These are phyloP conservation scores for Plasmodium chabaudi DNA, from an alignment of 169 alveolate species.

Conservation along the genomic window DNA sequence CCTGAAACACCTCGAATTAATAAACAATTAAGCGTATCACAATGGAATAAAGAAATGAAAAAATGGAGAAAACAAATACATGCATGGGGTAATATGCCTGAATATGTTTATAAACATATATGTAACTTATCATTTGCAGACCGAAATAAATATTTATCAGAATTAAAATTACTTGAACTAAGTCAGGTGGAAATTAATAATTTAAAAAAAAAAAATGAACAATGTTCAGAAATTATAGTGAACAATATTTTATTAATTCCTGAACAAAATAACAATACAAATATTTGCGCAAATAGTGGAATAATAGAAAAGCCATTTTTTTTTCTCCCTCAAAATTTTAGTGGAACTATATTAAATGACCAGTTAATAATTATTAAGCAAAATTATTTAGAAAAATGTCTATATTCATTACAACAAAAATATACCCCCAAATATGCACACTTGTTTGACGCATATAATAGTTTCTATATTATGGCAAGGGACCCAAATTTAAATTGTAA, in stretches of 20 bases:
- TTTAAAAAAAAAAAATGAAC: conserved; percentile 62
- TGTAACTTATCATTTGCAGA: conserved; percentile 70
- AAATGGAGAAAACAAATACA: conserved; percentile 84
- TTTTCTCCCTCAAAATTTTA: conserved; percentile 63
- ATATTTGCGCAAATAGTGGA: neutral
- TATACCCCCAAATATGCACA: conserved; percentile 29
- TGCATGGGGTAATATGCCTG: conserved; percentile 78
- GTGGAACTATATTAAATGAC: conserved; percentile 50
- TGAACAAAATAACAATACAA: neutral
- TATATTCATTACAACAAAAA: conserved; percentile 10
- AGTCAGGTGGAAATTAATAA: conserved; percentile 60
- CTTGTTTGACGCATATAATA: conserved; percentile 23
- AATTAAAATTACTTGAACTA: conserved; percentile 75
- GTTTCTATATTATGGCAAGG: conserved; percentile 15
- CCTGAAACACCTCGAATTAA: conserved; percentile 83
- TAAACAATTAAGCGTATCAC: conserved; percentile 78
- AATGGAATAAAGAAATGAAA: conserved; percentile 82
- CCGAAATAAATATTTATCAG: conserved; percentile 74
- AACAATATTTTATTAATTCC: conserved; percentile 44
- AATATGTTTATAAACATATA: conserved; percentile 43
- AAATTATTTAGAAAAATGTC: conserved; percentile 18
- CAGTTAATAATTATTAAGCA: conserved; percentile 44
- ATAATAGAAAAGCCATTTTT: conserved; percentile 51
- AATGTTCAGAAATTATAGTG: conserved; percentile 24
- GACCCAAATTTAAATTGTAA: neutral